Evolutionary conservation across 169 alveolate species (phyloP), one percentile per base, ranked within the genome.

Genomic region (Eimeria acervulina): DNA sequence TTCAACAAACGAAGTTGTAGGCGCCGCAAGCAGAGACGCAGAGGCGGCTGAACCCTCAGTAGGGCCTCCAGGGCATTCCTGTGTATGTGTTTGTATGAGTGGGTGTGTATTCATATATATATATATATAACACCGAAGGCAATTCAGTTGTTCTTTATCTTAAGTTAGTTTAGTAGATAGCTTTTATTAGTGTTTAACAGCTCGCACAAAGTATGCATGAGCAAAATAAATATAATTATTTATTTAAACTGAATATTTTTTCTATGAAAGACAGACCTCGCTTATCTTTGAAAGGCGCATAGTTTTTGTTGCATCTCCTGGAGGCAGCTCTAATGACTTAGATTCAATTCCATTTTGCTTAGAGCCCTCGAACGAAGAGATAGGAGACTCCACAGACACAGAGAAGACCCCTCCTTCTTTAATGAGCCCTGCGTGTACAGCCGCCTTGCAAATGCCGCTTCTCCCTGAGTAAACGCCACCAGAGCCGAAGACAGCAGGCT

Each of bases 361-460:
- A 33, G 98, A 97, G 0, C 99, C 99, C 70, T 97, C 98, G 95
- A 98, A 98, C 61, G 96, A 97, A 40, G 95, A 97, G 55, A 96
- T 87, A 12, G 99, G 98, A 59, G 98, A 97, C 94, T 98, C 99
- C 31, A 98, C 90, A 2, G 99, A 95, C 17, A 98, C 98, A 63
- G 95, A 97, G 55, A 97, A 97, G 12, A 97, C 97, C 52, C 99
- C 99, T 17, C 55, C 85, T 3, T 63, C 74, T 52, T 96, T 96
- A 80, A 98, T 97, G 44, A 97, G 97, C 42, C 99, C 99, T 3
- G 98, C 96, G 83, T 98, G 99, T n/a, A 98, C 96, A 31, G 99
- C 99, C 13, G 99, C 99, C 81, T 97, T 97, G 76, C 99, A 98
- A 44, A 98, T 97, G 33, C 99, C 97, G 96, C 99, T 98, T 55